Conservation (phyloP, 116 monocot species). For the Dioscorea cayenensis region DNA sequence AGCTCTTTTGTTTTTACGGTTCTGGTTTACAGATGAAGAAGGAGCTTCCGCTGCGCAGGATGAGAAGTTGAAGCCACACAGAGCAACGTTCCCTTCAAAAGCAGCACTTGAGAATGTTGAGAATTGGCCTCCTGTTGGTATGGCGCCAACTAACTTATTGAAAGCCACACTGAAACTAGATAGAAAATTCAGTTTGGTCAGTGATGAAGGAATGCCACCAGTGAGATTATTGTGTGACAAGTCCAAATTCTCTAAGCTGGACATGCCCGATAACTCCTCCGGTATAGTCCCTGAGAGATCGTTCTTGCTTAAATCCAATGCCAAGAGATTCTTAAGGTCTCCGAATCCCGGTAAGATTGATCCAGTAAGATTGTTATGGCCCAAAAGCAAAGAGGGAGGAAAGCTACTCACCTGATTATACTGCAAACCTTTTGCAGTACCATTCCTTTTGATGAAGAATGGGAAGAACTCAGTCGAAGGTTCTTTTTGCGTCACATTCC, state of each 20-base stretch:
- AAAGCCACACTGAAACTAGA: constrained; percentile 49
- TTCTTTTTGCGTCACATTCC: constrained; percentile 11
- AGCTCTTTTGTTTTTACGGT: constrained; percentile 15
- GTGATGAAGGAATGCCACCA: constrained; percentile 47
- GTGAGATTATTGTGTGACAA: constrained; percentile 58
- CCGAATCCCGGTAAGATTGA: constrained; percentile 40
- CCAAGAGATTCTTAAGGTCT: constrained; percentile 28
- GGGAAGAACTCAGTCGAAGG: constrained; percentile 30
- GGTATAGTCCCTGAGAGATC: constrained; percentile 46
- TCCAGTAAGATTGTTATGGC: constrained; percentile 44
- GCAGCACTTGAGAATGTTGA: constrained; percentile 31
- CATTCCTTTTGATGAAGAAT: constrained; percentile 36
- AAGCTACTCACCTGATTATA: constrained; percentile 58
- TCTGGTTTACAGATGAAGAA: neutral
- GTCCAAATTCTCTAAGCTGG: constrained; percentile 39
- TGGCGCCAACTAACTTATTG: constrained; percentile 39
- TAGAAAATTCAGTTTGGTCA: constrained; percentile 46
- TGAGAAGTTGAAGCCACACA: constrained; percentile 20
- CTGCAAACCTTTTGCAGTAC: constrained; percentile 16
- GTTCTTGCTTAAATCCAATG: constrained; percentile 46
- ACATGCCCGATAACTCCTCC: constrained; percentile 35
- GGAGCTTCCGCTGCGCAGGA: neutral
- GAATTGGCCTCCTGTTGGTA: constrained; percentile 58
- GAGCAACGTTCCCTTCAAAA: constrained; percentile 47
- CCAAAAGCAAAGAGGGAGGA: constrained; percentile 45